Base-by-base conservation (phyloP, 2,329 filamentous ascomycete species). In the Keithomyces neogunnii region DNA sequence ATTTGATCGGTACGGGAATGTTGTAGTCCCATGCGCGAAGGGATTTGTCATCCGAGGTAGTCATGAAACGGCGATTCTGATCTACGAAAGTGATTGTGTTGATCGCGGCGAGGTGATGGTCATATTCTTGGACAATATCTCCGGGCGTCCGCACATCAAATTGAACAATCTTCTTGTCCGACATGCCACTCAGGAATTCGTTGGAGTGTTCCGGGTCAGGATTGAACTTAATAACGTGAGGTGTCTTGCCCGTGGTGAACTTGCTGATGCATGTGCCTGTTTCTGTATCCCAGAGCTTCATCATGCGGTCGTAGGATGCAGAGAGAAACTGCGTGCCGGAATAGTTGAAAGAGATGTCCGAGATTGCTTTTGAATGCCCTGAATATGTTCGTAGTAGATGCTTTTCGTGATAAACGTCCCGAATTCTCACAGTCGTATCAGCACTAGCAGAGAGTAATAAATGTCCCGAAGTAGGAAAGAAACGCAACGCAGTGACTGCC, bases 251-350 rank as follows among this genome's bases (percentile, higher is more conserved):
- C 1, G 89, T 95, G 19, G 86, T 89, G 74, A 95, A 99, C 52
- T 89, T 89, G 62, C 82, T 85, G 58, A 96, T 73, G 64, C 92
- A 97, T 60, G 85, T 78, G 45, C 93, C 93, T 28, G 89, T 96
- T 69, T 99, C 93, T 1, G 92, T 96, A 62, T 99, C 93, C 93
- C 93, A 99, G 32, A 99, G 78, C 71, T 97, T 96, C 74, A 97
- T 96, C 73, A 89, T 86, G 50, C 92, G 86, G 67, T 99, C 93
- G 68, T 95, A 99, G 13, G 89, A 93, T 1, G 88, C 87, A 3
- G 91, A 91, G 30, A 99, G 72, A 74, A 99, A 99, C 50, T 87
- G 87, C 9, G 82, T 87, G 49, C 93, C 93, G 33, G 82, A 79
- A 3, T 77, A 77, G 62, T 91, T 90, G 79, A 97, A 97, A 60